These are phyloP conservation scores for Triangularia verruculosa DNA, from an alignment of 2,329 filamentous ascomycete species.

Conservation along the genomic window DNA sequence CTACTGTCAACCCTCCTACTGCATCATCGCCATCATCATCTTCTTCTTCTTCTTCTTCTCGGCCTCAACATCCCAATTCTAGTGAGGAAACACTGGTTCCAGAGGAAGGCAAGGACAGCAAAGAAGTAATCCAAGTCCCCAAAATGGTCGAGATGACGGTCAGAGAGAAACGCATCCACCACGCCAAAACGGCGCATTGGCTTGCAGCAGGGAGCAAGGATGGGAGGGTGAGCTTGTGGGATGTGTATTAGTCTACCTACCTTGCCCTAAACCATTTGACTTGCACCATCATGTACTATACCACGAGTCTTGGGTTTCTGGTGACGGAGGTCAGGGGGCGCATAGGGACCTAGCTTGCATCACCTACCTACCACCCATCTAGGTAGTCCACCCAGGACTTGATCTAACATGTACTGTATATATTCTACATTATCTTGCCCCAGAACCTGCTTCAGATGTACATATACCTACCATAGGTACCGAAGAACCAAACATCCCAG, in stretches of 20 bases:
- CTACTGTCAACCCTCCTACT: conserved; percentile 35
- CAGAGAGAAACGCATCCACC: conserved; percentile 60
- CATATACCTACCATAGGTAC: too few species aligned
- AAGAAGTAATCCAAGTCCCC: conserved; percentile 20
- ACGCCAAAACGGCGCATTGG: conserved; percentile 76
- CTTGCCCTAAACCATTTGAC: too few species aligned
- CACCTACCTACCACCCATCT: too few species aligned
- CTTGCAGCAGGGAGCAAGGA: conserved; percentile 88
- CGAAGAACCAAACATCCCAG: too few species aligned
- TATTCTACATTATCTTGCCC: neutral
- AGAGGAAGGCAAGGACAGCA: neutral
- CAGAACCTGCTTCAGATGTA: too few species aligned
- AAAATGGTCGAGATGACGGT: conserved; percentile 46
- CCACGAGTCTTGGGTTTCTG: too few species aligned
- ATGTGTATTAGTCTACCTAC: conserved; percentile 66
- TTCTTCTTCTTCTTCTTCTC: neutral
- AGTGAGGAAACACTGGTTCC: neutral
- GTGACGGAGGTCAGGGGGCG: too few species aligned
- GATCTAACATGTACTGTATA: too few species aligned
- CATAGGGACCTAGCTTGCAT: too few species aligned
- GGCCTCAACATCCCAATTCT: neutral
- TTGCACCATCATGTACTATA: too few species aligned
- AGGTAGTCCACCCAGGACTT: too few species aligned
- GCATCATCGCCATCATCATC: too few species aligned
- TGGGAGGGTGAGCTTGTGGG: conserved; percentile 93